Base-by-base conservation (phyloP, 768 basidiomycete species). In the Pholiota molesta region DNA sequence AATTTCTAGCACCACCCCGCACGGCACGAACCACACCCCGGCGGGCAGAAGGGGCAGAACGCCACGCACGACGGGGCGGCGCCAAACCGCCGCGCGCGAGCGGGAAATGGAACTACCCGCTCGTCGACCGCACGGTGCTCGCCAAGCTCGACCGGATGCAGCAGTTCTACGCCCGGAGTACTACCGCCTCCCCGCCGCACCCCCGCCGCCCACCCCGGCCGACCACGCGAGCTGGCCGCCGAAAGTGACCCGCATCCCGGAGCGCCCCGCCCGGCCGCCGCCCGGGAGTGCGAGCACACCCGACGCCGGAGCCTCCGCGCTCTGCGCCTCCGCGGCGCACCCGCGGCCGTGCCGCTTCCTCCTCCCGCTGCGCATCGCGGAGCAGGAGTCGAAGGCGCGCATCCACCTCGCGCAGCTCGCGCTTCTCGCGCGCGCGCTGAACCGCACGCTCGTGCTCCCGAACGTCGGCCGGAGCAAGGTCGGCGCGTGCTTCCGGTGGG, bases 301-400 rank as follows among this genome's bases (percentile, higher is more conserved):
- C n/a, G n/a, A n/a, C n/a, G n/a, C n/a, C n/a, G n/a, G n/a, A n/a
- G n/a, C n/a, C n/a, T n/a, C n/a, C n/a, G n/a, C n/a, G n/a, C n/a
- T n/a, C n/a, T n/a, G n/a, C n/a, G n/a, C n/a, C n/a, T n/a, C n/a
- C n/a, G n/a, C n/a, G n/a, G n/a, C n/a, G n/a, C n/a, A n/a, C n/a
- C n/a, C 68, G 19, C 63, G 58, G 14, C 52, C 74, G 0, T 84
- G 82, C 57, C 77, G 78, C 6, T 82, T 83, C 65, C 77, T 87
- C 49, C 73, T 86, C 42, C 81, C 83, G 0, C 68, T 81, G 11
- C 78, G 79, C 4, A 74, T 87, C 28, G 76, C 77, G 17, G 87
- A 87, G 71, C 85, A 86, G 63, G 86, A 87, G 65, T 84, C 85
- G 31, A 85, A 85, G 63, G 83, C 84, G 0, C 79, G 83, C 19